Evolutionary conservation across 2,329 filamentous ascomycete genomes (phyloP).

Genomic region (Trichoderma aggressivum): DNA sequence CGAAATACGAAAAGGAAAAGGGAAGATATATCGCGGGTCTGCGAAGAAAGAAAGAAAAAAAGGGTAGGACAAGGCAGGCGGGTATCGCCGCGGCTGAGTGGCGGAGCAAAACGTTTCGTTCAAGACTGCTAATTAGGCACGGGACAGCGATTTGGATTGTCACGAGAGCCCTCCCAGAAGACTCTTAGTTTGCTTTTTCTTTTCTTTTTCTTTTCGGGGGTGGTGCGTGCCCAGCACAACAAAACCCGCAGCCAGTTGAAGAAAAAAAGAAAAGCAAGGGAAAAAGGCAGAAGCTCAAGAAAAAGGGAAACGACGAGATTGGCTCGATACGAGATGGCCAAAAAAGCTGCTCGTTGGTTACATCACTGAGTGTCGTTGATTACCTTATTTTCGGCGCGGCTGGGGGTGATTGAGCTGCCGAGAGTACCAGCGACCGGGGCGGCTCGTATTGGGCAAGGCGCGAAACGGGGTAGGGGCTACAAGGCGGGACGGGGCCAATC

Average conservation of each 20-base stretch:
- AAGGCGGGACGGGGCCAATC: neutral
- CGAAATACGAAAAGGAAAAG: neutral
- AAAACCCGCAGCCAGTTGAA: neutral
- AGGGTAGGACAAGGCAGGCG: neutral
- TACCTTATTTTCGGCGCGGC: neutral
- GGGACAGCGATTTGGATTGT: neutral
- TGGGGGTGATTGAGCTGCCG: neutral
- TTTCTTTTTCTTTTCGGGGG: neutral
- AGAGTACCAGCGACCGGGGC: neutral
- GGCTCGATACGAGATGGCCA: neutral
- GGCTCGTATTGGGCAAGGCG: neutral
- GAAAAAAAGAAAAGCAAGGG: neutral
- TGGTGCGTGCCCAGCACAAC: neutral
- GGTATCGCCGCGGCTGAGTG: neutral
- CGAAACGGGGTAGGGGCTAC: neutral
- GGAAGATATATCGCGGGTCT: neutral
- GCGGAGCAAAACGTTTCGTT: neutral
- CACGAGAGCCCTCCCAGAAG: neutral
- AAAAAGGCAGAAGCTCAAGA: neutral
- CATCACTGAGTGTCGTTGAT: slow-evolving; percentile 9
- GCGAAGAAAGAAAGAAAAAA: neutral
- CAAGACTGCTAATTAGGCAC: neutral
- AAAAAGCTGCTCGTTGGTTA: neutral
- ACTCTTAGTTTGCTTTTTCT: neutral
- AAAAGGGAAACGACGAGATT: neutral